Percentiles rank a stretch among this genome's conserved stretches.
phyloP scores from a whole-genome alignment of 768 basidiomycete genomes.

The Cubamyces sp. region DNA sequence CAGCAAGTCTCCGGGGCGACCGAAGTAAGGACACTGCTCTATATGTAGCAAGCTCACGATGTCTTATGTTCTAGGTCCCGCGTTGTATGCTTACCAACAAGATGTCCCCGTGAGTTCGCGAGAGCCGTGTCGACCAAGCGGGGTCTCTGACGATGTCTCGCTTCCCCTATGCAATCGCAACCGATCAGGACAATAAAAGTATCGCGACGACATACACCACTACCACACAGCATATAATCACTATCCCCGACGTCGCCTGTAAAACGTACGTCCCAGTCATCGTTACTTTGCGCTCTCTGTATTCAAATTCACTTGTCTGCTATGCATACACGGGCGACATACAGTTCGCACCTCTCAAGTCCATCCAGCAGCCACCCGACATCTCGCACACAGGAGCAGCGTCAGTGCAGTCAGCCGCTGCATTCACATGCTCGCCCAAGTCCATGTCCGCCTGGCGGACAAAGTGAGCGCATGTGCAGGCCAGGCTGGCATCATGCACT shows the following conservation, averaged over 20 bases:
- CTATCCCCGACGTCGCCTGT: constrained; percentile 12
- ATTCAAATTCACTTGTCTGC: constrained; percentile 17
- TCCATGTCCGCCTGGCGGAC: constrained; percentile 32
- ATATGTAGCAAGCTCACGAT: no score
- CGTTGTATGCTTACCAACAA: no score
- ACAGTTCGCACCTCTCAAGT: constrained; percentile 20
- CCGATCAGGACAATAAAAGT: neutral
- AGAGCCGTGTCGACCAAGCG: no score
- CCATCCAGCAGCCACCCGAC: neutral
- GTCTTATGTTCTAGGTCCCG: no score
- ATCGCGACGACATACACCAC: neutral
- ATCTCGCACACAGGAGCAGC: neutral
- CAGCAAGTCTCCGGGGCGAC: no score
- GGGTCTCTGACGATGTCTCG: no score
- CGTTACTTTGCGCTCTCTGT: neutral
- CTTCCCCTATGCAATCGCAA: neutral
- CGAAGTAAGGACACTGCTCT: no score
- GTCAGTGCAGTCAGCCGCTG: no score
- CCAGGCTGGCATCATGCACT: no score
- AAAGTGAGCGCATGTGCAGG: constrained; percentile 12
- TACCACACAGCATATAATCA: neutral
- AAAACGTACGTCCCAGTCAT: constrained; percentile 9
- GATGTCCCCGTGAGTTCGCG: no score
- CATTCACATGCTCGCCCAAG: constrained; percentile 27
- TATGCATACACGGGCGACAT: constrained; percentile 27